A percentile compares a stretch with the other conserved stretches of the same genome.
Conservation (phyloP, 305 asterid species). For the Fraxinus nigra region DNA sequence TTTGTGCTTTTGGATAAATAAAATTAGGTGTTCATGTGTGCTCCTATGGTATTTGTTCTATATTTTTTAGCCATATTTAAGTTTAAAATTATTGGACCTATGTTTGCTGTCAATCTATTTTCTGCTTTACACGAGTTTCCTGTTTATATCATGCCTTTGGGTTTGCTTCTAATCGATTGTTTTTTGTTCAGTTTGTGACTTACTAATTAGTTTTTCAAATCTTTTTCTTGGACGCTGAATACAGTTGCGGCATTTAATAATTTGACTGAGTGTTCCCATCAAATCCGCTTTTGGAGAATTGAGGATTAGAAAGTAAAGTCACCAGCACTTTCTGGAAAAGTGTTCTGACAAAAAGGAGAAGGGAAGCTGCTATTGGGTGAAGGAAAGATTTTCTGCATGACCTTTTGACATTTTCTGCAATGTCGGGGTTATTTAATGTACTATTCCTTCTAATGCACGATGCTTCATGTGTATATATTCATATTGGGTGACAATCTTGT, state of each 20-base stretch:
- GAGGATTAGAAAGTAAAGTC: conserved; percentile 36
- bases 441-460: conserved; percentile 29
- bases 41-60: not conserved
- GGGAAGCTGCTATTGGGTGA: conserved; percentile 42
- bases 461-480: conserved; percentile 10
- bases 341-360: conserved; percentile 40
- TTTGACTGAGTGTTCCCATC: conserved; percentile 27
- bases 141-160: not conserved
- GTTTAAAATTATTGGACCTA: not conserved
- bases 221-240: conserved; percentile 10
- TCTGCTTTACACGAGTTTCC: not conserved
- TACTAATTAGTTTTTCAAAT: conserved; percentile 11
- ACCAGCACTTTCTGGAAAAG: conserved; percentile 32
- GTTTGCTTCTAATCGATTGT: not conserved
- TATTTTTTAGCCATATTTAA: not conserved
- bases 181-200: not conserved
- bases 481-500: conserved; percentile 22
- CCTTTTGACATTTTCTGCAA: conserved; percentile 65
- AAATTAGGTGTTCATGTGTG: not conserved
- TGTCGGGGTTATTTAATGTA: conserved; percentile 98
- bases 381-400: conserved; percentile 60
- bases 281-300: conserved; percentile 37
- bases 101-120: not conserved
- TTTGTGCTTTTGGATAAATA: not conserved
- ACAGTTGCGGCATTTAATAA: conserved; percentile 4